phyloP scores from a whole-genome alignment of 179 eudicot species.

The Spergularia azorica region DNA sequence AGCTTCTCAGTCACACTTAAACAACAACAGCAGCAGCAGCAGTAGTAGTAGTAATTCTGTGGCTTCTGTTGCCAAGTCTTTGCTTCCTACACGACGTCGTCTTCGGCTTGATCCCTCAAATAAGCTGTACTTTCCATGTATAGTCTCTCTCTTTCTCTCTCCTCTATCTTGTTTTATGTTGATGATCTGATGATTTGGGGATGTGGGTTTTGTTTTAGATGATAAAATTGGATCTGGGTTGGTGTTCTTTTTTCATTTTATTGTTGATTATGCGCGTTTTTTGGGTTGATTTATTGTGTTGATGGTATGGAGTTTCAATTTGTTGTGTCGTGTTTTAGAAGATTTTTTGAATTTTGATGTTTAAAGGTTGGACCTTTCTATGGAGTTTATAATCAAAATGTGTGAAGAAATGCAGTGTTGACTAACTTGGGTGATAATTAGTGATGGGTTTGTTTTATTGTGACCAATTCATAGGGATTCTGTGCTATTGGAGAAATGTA shows the following conservation, averaged over 20 bases:
- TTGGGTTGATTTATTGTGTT: neutral
- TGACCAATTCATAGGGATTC: neutral
- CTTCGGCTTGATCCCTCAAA: conserved; percentile 73
- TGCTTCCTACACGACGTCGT: conserved; percentile 75
- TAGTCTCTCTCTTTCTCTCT: neutral
- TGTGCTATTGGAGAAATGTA: neutral
- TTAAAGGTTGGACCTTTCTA: conserved; percentile 9
- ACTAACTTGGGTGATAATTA: neutral
- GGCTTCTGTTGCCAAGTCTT: conserved; percentile 73
- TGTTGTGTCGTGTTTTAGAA: neutral
- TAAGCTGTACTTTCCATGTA: conserved; percentile 79
- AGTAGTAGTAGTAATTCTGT: conserved; percentile 33
- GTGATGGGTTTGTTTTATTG: neutral
- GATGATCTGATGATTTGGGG: conserved; percentile 22
- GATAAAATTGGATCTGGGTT: conserved; percentile 33
- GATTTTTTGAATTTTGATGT: neutral
- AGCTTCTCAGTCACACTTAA: conserved; percentile 33
- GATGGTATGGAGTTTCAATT: neutral
- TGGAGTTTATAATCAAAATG: neutral
- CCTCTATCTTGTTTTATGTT: conserved; percentile 13
- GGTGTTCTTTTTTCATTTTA: neutral
- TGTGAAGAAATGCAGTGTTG: neutral
- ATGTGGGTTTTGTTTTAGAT: conserved; percentile 20
- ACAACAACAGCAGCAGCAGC: conserved; percentile 8
- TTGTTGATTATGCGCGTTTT: neutral